These are phyloP conservation scores for Suhomyces faveliae DNA, from an alignment of 805 yeast genomes.

Conservation along the genomic window DNA sequence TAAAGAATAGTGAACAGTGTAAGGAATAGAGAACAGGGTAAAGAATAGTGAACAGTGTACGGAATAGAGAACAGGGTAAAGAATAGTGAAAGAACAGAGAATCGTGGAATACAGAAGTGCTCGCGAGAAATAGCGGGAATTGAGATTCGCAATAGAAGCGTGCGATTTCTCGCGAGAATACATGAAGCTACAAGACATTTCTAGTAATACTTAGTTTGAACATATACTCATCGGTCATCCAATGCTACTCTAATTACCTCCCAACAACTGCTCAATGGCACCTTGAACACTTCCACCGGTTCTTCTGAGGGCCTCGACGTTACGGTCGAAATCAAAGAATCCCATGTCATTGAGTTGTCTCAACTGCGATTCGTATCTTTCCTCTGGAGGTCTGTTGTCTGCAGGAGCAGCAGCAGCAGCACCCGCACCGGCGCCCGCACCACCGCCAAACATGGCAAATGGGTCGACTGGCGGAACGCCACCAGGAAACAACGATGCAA, in stretches of 20 bases:
- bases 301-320: slow-evolving; percentile 88
- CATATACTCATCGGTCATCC: too few species aligned
- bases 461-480: slow-evolving; percentile 49
- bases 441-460: slow-evolving; percentile 48
- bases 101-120: too few species aligned
- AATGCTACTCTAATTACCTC: slow-evolving; percentile 4
- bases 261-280: slow-evolving; percentile 76
- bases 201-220: too few species aligned
- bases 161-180: too few species aligned
- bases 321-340: slow-evolving; percentile 89
- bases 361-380: slow-evolving; percentile 42
- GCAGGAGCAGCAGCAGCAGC: slow-evolving; percentile 29
- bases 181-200: too few species aligned
- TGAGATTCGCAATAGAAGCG: too few species aligned
- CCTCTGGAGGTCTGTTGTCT: slow-evolving; percentile 47
- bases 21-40: too few species aligned
- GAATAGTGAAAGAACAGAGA: too few species aligned
- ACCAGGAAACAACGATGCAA: slow-evolving; percentile 37
- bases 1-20: too few species aligned
- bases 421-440: slow-evolving; percentile 23
- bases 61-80: too few species aligned
- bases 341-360: slow-evolving; percentile 50
- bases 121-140: too few species aligned
- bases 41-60: too few species aligned
- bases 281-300: slow-evolving; percentile 98